Percentiles rank a stretch among this genome's conserved stretches.
Evolutionary conservation across 805 yeast species (phyloP).

Genomic region (Pichia sporocuriosa): DNA sequence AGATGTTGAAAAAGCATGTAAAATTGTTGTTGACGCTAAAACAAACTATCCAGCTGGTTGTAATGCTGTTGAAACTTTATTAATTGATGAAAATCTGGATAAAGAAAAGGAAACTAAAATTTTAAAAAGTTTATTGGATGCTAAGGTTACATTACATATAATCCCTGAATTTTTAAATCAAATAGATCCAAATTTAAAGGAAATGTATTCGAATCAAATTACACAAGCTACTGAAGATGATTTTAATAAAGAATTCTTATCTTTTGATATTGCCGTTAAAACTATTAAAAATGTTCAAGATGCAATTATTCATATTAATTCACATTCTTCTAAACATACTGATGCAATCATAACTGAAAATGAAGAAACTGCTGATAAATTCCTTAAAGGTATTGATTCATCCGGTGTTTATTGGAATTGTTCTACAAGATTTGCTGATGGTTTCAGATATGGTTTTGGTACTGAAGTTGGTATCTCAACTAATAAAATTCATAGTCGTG

Average conservation of each 20-base stretch:
- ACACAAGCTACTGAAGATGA: conserved; percentile 56
- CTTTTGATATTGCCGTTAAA: conserved; percentile 74
- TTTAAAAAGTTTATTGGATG: conserved; percentile 39
- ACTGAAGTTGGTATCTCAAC: conserved; percentile 98
- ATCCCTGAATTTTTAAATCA: conserved; percentile 42
- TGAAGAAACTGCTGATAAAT: conserved; percentile 62
- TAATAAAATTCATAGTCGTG: conserved; percentile 95
- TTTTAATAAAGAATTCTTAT: conserved; percentile 77
- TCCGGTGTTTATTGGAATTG: conserved; percentile 98
- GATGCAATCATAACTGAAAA: conserved; percentile 83
- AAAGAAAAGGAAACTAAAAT: conserved; percentile 17
- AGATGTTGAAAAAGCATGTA: conserved; percentile 68
- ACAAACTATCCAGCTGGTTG: conserved; percentile 99
- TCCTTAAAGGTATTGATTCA: conserved; percentile 82
- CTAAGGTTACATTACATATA: conserved; percentile 70
- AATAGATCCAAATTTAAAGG: conserved; percentile 16
- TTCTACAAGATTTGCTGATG: conserved; percentile 96
- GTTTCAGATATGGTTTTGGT: conserved; percentile 97
- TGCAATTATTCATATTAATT: conserved; percentile 83
- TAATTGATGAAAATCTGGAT: conserved; percentile 45
- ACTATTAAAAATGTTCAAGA: conserved; percentile 50
- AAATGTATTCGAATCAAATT: conserved; percentile 20
- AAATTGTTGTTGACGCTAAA: conserved; percentile 77
- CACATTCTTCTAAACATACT: conserved; percentile 90
- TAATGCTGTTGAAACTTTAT: conserved; percentile 86